Conservation (phyloP, 164 flowering plant species). For the Stephania cephalantha region DNA sequence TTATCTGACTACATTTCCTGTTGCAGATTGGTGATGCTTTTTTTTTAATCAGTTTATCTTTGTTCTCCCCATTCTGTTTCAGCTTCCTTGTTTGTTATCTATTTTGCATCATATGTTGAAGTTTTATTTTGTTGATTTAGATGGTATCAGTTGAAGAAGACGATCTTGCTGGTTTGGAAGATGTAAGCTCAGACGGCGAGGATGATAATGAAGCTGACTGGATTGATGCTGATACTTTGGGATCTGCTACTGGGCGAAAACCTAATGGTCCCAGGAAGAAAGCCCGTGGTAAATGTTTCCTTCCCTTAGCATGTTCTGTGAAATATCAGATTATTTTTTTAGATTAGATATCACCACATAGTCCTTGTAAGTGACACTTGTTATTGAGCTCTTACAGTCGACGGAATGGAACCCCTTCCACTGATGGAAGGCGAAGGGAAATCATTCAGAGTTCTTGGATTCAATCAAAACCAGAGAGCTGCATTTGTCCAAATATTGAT, state of each 20-base stretch:
- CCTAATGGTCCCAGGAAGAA: conserved; percentile 42
- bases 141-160: conserved; percentile 97
- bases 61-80: too few species aligned
- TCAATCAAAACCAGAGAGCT: conserved; percentile 86
- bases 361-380: not conserved
- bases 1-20: not conserved
- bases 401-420: conserved; percentile 57
- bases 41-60: too few species aligned
- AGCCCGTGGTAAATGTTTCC: conserved; percentile 47
- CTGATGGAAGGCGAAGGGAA: conserved; percentile 98
- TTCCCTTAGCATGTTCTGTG: not conserved
- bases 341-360: not conserved
- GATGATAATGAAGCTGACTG: conserved; percentile 88
- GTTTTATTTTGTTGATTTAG: conserved; percentile 27
- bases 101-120: not conserved
- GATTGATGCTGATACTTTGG: conserved; percentile 57
- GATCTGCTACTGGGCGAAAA: conserved; percentile 42
- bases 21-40: not conserved
- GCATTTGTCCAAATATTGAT: conserved; percentile 82
- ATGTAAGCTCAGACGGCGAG: conserved; percentile 85
- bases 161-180: conserved; percentile 94
- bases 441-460: conserved; percentile 81
- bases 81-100: not conserved
- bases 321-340: not conserved
- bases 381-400: conserved; percentile 37